Percentiles rank a stretch among this genome's conserved stretches.
phyloP scores from a whole-genome alignment of 345 rosid species.

The Passiflora organensis region DNA sequence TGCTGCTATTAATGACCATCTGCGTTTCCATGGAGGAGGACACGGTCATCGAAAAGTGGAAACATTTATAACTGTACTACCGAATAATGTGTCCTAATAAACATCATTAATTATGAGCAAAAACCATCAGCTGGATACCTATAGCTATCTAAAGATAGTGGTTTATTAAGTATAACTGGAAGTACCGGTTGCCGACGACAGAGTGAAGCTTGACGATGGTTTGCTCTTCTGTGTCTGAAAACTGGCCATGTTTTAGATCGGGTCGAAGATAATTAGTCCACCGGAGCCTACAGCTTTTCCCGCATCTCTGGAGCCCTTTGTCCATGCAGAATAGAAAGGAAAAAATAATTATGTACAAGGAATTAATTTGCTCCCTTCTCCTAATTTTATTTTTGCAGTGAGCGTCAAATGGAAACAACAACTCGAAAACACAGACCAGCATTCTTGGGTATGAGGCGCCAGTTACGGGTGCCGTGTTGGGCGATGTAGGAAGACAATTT shows the following conservation, averaged over 20 bases:
- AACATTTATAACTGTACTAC: not conserved
- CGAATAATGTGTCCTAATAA: not conserved
- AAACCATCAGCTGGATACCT: too few species aligned
- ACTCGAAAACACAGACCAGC: slow-evolving; percentile 40
- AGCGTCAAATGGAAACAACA: not conserved
- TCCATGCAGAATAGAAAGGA: not conserved
- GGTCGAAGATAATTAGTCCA: slow-evolving; percentile 94
- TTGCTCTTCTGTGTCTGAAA: slow-evolving; percentile 73
- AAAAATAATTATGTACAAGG: not conserved
- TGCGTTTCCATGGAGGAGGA: slow-evolving; percentile 21
- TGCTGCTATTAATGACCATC: slow-evolving; percentile 93
- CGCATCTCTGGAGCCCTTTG: slow-evolving; percentile 81
- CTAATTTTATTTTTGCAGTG: not conserved
- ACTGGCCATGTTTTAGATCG: slow-evolving; percentile 78
- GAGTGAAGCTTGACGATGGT: slow-evolving; percentile 80
- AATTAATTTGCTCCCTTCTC: not conserved
- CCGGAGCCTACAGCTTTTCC: slow-evolving; percentile 84
- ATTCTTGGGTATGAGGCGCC: slow-evolving; percentile 96
- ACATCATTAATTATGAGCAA: too few species aligned
- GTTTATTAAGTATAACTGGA: not conserved
- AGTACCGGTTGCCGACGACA: slow-evolving; percentile 81
- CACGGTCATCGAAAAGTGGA: not conserved
- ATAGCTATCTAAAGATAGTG: too few species aligned
- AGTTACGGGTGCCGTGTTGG: slow-evolving; percentile 88
- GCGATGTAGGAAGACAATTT: slow-evolving; percentile 86